Evolutionary conservation across 495 filamentous ascomycete species (phyloP).

Genomic region (Penicillium egyptiacum): DNA sequence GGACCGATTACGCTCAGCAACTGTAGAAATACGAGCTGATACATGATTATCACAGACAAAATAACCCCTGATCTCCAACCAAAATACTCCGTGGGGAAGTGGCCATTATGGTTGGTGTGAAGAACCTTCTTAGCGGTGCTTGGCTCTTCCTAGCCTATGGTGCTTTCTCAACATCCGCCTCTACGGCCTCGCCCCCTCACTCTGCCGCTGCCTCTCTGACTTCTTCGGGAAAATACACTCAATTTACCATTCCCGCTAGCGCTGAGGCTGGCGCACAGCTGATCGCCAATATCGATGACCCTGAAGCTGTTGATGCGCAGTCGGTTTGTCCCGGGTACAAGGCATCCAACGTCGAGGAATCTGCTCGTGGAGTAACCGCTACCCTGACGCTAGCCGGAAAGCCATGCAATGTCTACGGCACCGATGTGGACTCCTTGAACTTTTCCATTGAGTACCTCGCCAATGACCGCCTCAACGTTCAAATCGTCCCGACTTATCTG

Average conservation of each 20-base stretch:
- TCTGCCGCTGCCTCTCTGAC: not conserved
- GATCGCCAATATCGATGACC: constrained; percentile 69
- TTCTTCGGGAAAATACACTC: constrained; percentile 15
- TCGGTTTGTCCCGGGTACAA: constrained; percentile 64
- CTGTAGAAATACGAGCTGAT: constrained; percentile 17
- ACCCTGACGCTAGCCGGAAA: constrained; percentile 53
- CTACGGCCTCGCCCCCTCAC: constrained; percentile 14
- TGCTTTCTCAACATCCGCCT: constrained; percentile 20
- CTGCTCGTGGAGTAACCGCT: constrained; percentile 51
- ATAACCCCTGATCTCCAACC: constrained; percentile 2
- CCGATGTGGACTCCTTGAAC: constrained; percentile 57
- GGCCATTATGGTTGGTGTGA: constrained; percentile 32
- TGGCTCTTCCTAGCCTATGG: constrained; percentile 35
- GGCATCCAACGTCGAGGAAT: constrained; percentile 50
- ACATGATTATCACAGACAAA: not conserved
- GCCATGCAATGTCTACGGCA: constrained; percentile 63
- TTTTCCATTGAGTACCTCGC: constrained; percentile 59
- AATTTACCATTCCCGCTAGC: constrained; percentile 59
- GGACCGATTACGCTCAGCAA: not conserved
- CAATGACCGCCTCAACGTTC: constrained; percentile 52
- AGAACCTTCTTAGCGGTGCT: constrained; percentile 25
- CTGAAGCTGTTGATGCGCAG: constrained; percentile 69
- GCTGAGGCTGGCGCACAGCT: constrained; percentile 58
- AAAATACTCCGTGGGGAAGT: not conserved
- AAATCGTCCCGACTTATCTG: constrained; percentile 60